phyloP scores from a whole-genome alignment of 2,329 filamentous ascomycete species.

The Penicillium sp. region DNA sequence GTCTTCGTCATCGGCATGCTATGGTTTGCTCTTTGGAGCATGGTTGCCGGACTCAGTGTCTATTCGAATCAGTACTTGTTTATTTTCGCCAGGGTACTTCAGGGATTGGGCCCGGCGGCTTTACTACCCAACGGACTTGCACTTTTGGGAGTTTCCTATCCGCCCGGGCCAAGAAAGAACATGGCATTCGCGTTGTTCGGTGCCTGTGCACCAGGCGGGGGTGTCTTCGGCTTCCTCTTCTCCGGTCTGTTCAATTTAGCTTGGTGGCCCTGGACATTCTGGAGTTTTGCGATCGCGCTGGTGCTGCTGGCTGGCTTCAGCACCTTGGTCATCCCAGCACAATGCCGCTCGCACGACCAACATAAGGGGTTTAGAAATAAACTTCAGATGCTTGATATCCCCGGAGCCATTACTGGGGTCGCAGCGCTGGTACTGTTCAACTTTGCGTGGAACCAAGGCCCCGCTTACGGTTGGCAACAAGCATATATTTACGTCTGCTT shows the following conservation, averaged over 20 bases:
- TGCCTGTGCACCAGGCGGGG: slow-evolving; percentile 49
- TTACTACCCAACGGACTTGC: slow-evolving; percentile 4
- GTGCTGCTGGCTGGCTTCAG: slow-evolving; percentile 42
- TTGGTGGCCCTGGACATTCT: slow-evolving; percentile 55
- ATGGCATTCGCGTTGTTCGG: slow-evolving; percentile 59
- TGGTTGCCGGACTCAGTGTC: slow-evolving; percentile 29
- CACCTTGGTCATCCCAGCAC: slow-evolving; percentile 27
- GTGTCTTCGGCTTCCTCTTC: slow-evolving; percentile 44
- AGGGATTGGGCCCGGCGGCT: slow-evolving; percentile 7
- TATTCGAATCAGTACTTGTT: slow-evolving; percentile 47
- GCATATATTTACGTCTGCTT: slow-evolving; percentile 57
- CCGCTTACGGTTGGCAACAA: slow-evolving; percentile 57
- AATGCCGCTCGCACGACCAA: background rate
- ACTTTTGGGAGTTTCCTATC: slow-evolving; percentile 56
- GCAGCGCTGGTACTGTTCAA: slow-evolving; percentile 61
- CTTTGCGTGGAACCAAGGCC: slow-evolving; percentile 66
- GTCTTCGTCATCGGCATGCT: slow-evolving; percentile 29
- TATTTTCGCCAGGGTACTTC: slow-evolving; percentile 37
- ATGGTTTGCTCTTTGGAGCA: slow-evolving; percentile 31
- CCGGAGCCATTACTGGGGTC: slow-evolving; percentile 50
- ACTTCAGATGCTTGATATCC: slow-evolving; percentile 31
- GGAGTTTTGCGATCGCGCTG: slow-evolving; percentile 37
- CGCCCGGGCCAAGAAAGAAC: slow-evolving; percentile 58
- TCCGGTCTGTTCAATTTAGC: slow-evolving; percentile 42
- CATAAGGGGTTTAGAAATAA: background rate